A percentile compares a stretch with the other conserved stretches of the same genome.
Evolutionary conservation across 1,284 basidiomycete genomes (phyloP).

Genomic region (Coniferiporia weirii): DNA sequence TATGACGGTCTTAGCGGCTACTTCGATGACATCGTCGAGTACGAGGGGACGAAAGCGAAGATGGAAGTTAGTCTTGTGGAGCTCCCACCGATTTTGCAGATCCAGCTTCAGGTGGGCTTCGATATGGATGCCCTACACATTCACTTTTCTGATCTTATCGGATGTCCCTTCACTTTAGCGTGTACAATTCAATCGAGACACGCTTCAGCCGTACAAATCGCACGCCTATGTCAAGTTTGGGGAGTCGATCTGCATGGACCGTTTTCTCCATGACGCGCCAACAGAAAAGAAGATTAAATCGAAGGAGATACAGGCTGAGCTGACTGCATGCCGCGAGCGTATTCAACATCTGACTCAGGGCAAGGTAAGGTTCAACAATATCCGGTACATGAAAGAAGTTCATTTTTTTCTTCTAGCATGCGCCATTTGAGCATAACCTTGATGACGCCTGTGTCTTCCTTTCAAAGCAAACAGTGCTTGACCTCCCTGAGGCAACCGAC

Average conservation of each 20-base stretch:
- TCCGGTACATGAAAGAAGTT: neutral
- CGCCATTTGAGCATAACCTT: conserved; percentile 50
- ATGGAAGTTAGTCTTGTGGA: conserved; percentile 88
- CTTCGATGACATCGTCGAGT: conserved; percentile 88
- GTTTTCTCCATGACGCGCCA: conserved; percentile 80
- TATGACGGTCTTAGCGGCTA: conserved; percentile 93
- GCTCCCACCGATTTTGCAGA: conserved; percentile 87
- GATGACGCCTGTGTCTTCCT: conserved; percentile 52
- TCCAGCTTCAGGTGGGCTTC: conserved; percentile 80
- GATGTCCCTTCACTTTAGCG: conserved; percentile 45
- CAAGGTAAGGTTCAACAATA: conserved; percentile 42
- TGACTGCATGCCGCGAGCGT: conserved; percentile 60
- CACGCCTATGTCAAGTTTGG: conserved; percentile 92
- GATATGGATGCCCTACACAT: neutral
- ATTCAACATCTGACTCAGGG: conserved; percentile 63
- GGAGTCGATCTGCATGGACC: conserved; percentile 85
- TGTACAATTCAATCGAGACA: conserved; percentile 94
- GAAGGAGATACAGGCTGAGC: conserved; percentile 62
- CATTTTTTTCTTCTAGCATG: conserved; percentile 37
- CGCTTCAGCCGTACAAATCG: conserved; percentile 87
- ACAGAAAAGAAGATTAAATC: conserved; percentile 64
- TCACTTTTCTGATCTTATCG: conserved; percentile 3
- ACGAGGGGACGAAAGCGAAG: conserved; percentile 79
- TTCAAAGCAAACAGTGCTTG: conserved; percentile 36
- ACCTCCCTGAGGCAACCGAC: conserved; percentile 47